Percentiles rank a stretch among this genome's conserved stretches.
Evolutionary conservation across 2,329 filamentous ascomycete genomes (phyloP).

Genomic region (Pyricularia sp.): DNA sequence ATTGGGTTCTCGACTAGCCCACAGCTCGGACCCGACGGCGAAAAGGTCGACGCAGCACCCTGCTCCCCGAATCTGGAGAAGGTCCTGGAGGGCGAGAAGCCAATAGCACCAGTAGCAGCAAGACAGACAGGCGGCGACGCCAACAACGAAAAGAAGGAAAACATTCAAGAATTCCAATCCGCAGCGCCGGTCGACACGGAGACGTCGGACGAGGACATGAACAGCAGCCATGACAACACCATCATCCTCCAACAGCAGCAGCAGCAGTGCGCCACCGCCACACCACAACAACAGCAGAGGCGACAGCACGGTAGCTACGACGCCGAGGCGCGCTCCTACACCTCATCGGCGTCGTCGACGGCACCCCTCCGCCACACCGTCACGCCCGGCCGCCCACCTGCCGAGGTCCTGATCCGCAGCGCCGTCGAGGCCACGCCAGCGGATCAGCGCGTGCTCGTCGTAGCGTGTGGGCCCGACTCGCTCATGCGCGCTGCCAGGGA

Average conservation of each 20-base stretch:
- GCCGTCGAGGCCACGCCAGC: conserved; percentile 22
- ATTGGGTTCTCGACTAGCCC: conserved; percentile 7
- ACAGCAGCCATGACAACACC: not conserved
- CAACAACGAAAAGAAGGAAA: not conserved
- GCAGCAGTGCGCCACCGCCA: not conserved
- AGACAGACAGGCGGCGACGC: not conserved
- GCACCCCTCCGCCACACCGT: conserved; percentile 17
- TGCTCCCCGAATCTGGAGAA: conserved; percentile 14
- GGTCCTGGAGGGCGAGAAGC: conserved; percentile 7
- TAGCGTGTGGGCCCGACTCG: conserved; percentile 36
- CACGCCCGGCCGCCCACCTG: conserved; percentile 30
- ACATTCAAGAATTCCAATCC: conserved; percentile 2
- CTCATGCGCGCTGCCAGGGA: conserved; percentile 35
- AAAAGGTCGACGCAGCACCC: not conserved
- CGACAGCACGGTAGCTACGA: not conserved
- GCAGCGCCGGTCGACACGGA: conserved; percentile 12
- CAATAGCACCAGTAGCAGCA: not conserved
- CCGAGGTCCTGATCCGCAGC: conserved; percentile 25
- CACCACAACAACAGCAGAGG: not conserved
- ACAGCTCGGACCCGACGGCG: conserved; percentile 2
- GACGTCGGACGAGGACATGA: not conserved
- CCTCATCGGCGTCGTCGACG: conserved; percentile 2
- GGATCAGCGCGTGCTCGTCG: conserved; percentile 31
- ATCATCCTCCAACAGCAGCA: not conserved
- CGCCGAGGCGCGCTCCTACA: conserved; percentile 3